phyloP scores from a whole-genome alignment of 2,329 filamentous ascomycete species.

The Calonectria pseudoturangicola region DNA sequence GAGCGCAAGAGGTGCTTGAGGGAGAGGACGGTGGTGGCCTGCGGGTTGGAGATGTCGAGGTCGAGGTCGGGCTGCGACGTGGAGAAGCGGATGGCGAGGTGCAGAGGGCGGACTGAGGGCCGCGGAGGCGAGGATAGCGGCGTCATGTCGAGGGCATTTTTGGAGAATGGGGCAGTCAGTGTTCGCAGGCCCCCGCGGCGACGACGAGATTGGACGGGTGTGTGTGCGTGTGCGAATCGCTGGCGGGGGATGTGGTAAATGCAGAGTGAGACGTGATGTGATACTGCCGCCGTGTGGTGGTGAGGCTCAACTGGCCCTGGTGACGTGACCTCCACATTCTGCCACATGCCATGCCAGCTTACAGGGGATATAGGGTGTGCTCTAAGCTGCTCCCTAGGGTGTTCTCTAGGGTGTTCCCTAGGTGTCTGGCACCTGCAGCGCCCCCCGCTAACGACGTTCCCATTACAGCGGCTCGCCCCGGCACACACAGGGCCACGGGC shows the following conservation, averaged over 20 bases:
- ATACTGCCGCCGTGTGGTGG: background rate
- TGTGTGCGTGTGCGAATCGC: background rate
- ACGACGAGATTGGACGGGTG: conserved; percentile 9
- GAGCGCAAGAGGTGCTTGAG: conserved; percentile 89
- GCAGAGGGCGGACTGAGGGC: conserved; percentile 69
- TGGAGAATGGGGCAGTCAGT: conserved; percentile 2
- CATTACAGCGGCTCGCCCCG: conserved; percentile 32
- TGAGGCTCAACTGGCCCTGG: conserved; percentile 13
- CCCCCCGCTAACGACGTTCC: conserved; percentile 38
- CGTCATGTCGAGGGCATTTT: conserved; percentile 56
- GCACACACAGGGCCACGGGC: conserved; percentile 7
- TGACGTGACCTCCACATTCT: conserved; percentile 20
- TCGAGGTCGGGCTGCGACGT: conserved; percentile 88
- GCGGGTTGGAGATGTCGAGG: conserved; percentile 82
- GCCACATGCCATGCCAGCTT: conserved; percentile 12
- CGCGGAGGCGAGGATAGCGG: conserved; percentile 45
- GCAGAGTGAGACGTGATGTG: background rate
- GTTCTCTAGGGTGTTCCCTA: conserved; percentile 26
- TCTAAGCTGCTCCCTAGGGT: conserved; percentile 32
- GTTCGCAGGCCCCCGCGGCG: conserved; percentile 4
- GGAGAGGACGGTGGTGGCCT: conserved; percentile 82
- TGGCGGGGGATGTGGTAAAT: background rate
- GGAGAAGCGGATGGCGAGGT: conserved; percentile 93
- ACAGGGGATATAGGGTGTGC: conserved; percentile 2
- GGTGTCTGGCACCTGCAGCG: conserved; percentile 34